These are phyloP conservation scores for Quercus rubra DNA, from an alignment of 306 rosid species.

Conservation along the genomic window DNA sequence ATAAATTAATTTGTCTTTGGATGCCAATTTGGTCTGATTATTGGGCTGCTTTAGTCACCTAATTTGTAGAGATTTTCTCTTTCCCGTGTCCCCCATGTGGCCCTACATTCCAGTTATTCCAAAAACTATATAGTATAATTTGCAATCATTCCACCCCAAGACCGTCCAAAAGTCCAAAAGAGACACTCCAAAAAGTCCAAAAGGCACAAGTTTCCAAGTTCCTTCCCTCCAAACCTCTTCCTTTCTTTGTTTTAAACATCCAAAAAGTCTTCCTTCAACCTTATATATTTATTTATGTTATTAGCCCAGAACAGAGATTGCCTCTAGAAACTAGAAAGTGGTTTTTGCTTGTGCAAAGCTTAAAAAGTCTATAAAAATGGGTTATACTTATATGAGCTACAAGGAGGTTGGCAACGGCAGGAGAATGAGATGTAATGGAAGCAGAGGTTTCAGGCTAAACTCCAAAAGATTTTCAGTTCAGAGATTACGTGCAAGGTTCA, in stretches of 20 bases:
- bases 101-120: conserved; percentile 10
- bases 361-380: too few species aligned
- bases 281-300: conserved; percentile 24
- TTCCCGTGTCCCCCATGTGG: conserved; percentile 1
- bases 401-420: conserved; percentile 38
- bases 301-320: neutral
- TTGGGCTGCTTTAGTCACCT: conserved; percentile 34
- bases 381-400: conserved; percentile 27
- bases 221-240: conserved; percentile 32
- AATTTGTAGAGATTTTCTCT: conserved; percentile 19
- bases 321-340: too few species aligned
- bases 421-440: conserved; percentile 30
- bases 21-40: conserved; percentile 14
- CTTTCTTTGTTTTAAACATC: conserved; percentile 32
- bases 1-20: neutral
- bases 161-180: conserved; percentile 33
- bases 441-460: conserved; percentile 57
- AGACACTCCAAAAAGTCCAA: conserved; percentile 27
- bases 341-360: too few species aligned
- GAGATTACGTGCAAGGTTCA: conserved; percentile 42
- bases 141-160: conserved; percentile 17
- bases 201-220: conserved; percentile 37
- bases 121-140: neutral
- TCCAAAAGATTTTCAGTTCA: conserved; percentile 38
- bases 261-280: conserved; percentile 46